Evolutionary conservation across 2,329 filamentous ascomycete genomes (phyloP).

Genomic region (Talaromyces sp.): DNA sequence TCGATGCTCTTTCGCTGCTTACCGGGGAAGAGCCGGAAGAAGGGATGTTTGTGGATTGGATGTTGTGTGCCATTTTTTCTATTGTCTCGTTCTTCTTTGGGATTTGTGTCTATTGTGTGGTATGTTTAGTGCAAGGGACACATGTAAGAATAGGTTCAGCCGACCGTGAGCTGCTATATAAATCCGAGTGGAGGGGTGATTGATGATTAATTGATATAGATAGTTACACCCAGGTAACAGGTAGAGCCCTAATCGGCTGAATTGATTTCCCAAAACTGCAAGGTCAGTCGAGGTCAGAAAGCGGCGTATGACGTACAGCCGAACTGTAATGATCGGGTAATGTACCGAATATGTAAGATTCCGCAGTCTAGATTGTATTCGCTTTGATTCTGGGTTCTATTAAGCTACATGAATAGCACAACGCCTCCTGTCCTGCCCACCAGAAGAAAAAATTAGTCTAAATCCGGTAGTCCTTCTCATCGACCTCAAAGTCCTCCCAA

Average conservation of each 20-base stretch:
- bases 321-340: not conserved
- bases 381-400: not conserved
- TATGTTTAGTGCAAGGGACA: not conserved
- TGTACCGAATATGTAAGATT: not conserved
- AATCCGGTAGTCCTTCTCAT: conserved; percentile 29
- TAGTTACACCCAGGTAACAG: not conserved
- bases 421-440: not conserved
- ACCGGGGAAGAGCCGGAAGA: not conserved
- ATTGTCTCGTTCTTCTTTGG: not conserved
- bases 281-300: not conserved
- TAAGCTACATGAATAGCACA: not conserved
- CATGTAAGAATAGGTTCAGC: not conserved
- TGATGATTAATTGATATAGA: not conserved
- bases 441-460: not conserved
- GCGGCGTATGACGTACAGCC: not conserved
- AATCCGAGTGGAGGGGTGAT: not conserved
- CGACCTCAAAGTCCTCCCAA: conserved; percentile 40
- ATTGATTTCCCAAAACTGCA: not conserved
- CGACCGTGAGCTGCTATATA: no score
- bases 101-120: not conserved
- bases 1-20: conserved; percentile 16
- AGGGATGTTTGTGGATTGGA: not conserved
- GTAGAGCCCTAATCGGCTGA: not conserved
- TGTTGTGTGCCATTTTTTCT: conserved; percentile 1
- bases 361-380: not conserved